Base-by-base conservation (phyloP, 1,284 basidiomycete genomes). In the Psilocybe mexicana region DNA sequence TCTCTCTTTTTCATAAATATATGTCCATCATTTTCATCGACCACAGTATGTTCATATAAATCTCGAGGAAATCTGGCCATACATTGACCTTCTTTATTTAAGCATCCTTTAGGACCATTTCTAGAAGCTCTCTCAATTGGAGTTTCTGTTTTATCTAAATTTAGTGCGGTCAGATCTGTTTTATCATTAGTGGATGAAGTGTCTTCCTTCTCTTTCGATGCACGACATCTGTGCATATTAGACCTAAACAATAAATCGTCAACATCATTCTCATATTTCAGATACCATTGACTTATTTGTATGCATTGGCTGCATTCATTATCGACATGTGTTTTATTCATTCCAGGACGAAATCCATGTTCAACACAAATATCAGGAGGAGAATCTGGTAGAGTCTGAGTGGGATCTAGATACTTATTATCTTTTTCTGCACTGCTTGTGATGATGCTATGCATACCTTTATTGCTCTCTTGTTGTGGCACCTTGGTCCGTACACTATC, bases 1-100 rank as follows among this genome's bases (percentile, higher is more conserved):
- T 67, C 64, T 1, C 46, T 12, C 43, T 67, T 65, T 43, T 64
- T 68, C 44, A 68, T 46, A 33, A 43, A 44, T 8, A 69, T 40
- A 18, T 47, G 51, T 2, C 65, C 67, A 45, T 58, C 55, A 12
- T 35, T 2, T 3, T 18, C 8, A 38, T 66, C 59, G 4, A 69
- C 50, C 0, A 28, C 6, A 2, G 63, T 64, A 4, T 61, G 5
- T n/a, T 36, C 12, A 38, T 46, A 35, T 10, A 64, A 10, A 10
- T 58, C 35, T 7, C 60, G 44, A 38, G 61, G 65, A 51, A 66
- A 66, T 0, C 62, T 43, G 2, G 64, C 64, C 33, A 30, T 46
- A 43, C 61, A 64, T 8, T 51, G 30, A 7, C 54, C 57, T 23
- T 59, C 18, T 3, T 35, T 28, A 28, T 52, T 40, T 12, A 57